Conservation (phyloP, 2,329 filamentous ascomycete genomes). For the Talaromyces sp. region DNA sequence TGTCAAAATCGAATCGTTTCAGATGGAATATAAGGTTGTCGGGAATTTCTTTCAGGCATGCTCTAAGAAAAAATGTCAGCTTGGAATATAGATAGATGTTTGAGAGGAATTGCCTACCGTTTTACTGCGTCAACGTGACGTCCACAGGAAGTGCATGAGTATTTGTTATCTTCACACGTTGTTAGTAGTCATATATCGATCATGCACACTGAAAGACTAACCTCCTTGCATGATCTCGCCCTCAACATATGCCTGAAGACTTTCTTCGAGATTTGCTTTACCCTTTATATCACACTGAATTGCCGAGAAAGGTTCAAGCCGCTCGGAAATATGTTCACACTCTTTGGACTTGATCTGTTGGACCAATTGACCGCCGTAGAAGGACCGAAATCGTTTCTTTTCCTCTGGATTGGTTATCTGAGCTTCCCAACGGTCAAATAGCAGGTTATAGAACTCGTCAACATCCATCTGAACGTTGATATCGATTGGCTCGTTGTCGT, state of each 20-base stretch:
- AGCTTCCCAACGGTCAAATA: conserved; percentile 87
- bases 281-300: conserved; percentile 97
- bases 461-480: conserved; percentile 94
- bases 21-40: conserved; percentile 95
- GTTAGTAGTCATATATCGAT: conserved; percentile 25
- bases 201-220: conserved; percentile 35
- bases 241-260: conserved; percentile 90
- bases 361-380: conserved; percentile 88
- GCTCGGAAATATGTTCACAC: conserved; percentile 88
- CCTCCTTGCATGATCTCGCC: conserved; percentile 94
- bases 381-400: conserved; percentile 72
- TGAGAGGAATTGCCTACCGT: conserved; percentile 50
- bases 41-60: conserved; percentile 87
- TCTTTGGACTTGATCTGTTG: conserved; percentile 96
- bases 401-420: conserved; percentile 68
- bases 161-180: conserved; percentile 74
- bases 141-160: conserved; percentile 90
- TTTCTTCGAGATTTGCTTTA: conserved; percentile 78
- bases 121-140: conserved; percentile 91
- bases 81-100: background rate
- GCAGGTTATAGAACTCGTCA: conserved; percentile 92
- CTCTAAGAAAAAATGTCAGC: conserved; percentile 49
- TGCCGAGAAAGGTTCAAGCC: conserved; percentile 85
- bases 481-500: conserved; percentile 79
- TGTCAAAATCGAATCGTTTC: conserved; percentile 58